phyloP scores from a whole-genome alignment of 768 basidiomycete species.

The Tylopilus rubrobrunneus region DNA sequence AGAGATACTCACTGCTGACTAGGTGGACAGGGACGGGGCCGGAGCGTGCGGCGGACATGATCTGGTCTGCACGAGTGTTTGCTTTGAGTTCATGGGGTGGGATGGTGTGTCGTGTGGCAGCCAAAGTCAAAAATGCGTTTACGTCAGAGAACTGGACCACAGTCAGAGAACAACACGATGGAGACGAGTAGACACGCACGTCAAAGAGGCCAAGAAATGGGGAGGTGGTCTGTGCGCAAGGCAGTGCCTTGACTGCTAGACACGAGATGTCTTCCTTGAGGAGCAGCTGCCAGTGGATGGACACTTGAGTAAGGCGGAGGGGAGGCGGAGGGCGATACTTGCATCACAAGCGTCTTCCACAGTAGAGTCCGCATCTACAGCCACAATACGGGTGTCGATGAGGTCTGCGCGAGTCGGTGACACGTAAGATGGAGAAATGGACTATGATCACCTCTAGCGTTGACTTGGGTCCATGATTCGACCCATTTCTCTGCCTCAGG shows the following conservation, averaged over 20 bases:
- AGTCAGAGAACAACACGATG: constrained; percentile 6
- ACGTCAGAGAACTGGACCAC: constrained; percentile 69
- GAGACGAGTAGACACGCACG: constrained; percentile 38
- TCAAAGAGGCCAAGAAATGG: constrained; percentile 67
- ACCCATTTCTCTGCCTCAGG: constrained; percentile 51
- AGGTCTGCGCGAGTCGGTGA: constrained; percentile 45
- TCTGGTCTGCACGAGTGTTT: constrained; percentile 59
- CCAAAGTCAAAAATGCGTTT: constrained; percentile 82
- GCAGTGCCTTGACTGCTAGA: constrained; percentile 52
- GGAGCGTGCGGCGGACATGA: constrained; percentile 68
- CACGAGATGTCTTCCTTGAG: constrained; percentile 61
- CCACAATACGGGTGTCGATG: constrained; percentile 63
- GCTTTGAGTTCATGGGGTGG: constrained; percentile 55
- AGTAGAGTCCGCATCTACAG: constrained; percentile 63
- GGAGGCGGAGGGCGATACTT: constrained; percentile 18
- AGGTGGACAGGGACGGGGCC: constrained; percentile 72
- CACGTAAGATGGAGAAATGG: background rate
- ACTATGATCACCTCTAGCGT: constrained; percentile 50
- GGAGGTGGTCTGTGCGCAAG: constrained; percentile 15
- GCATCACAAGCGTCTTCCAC: constrained; percentile 86
- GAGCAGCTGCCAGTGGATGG: constrained; percentile 50
- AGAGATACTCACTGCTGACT: constrained; percentile 62
- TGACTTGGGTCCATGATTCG: constrained; percentile 49
- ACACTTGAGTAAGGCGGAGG: background rate
- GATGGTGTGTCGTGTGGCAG: constrained; percentile 73